Evolutionary conservation across 2,329 filamentous ascomycete genomes (phyloP).

Genomic region (Allantophomopsis lycopodina): DNA sequence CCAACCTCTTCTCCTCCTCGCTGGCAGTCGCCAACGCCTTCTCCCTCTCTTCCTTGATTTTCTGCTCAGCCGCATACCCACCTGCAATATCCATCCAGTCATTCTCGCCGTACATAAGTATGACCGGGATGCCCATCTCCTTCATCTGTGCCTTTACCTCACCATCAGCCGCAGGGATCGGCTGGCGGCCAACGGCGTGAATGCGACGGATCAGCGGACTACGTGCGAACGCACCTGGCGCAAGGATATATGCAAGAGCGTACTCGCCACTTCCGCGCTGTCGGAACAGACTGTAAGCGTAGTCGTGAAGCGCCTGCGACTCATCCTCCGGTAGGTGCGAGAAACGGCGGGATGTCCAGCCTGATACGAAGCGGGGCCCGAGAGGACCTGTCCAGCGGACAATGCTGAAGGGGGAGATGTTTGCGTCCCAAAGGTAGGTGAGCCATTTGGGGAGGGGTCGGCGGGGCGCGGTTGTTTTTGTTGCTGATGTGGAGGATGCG

Average conservation of each 20-base stretch:
- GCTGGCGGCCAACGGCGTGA: slow-evolving; percentile 70
- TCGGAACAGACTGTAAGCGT: slow-evolving; percentile 87
- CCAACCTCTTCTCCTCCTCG: slow-evolving; percentile 51
- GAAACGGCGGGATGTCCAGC: slow-evolving; percentile 89
- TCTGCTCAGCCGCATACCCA: slow-evolving; percentile 67
- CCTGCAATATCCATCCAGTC: slow-evolving; percentile 98
- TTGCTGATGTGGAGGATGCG: slow-evolving; percentile 17
- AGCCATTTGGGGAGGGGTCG: slow-evolving; percentile 72
- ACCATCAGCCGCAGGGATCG: slow-evolving; percentile 10
- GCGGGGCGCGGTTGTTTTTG: slow-evolving; percentile 18
- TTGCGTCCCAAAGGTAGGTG: slow-evolving; percentile 90
- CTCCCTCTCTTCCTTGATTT: slow-evolving; percentile 54
- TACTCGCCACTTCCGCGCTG: slow-evolving; percentile 91
- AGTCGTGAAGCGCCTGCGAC: slow-evolving; percentile 76
- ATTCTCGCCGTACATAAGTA: slow-evolving; percentile 93
- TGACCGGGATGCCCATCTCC: slow-evolving; percentile 59
- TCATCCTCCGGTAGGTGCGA: slow-evolving; percentile 73
- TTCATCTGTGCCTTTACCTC: slow-evolving; percentile 7
- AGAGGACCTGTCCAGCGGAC: slow-evolving; percentile 80
- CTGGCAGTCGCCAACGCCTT: slow-evolving; percentile 47
- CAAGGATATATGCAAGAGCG: slow-evolving; percentile 80
- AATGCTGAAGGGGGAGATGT: slow-evolving; percentile 87
- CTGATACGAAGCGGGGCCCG: slow-evolving; percentile 81
- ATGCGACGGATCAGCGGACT: slow-evolving; percentile 80
- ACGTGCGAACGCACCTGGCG: slow-evolving; percentile 84